Evolutionary conservation across 495 filamentous ascomycete genomes (phyloP).

Genomic region (Penicillium taxi): DNA sequence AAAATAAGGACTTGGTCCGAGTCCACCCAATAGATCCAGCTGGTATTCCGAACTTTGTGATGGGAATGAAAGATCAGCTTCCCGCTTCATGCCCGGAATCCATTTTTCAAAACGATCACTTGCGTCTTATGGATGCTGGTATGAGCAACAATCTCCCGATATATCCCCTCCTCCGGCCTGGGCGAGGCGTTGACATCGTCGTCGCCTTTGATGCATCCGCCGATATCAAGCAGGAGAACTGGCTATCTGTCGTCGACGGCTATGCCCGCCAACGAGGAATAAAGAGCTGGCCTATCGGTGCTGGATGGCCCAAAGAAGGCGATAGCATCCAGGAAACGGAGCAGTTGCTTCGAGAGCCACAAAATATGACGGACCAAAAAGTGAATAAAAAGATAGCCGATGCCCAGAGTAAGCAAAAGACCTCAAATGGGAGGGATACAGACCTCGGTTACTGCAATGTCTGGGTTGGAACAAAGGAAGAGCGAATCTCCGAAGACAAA

Average conservation of each 20-base stretch:
- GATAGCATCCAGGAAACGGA: conserved; percentile 47
- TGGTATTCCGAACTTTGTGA: conserved; percentile 75
- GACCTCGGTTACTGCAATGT: conserved; percentile 86
- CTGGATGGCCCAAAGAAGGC: conserved; percentile 71
- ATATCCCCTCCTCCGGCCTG: conserved; percentile 84
- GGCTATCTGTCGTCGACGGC: conserved; percentile 86
- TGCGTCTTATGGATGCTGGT: conserved; percentile 92
- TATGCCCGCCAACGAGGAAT: conserved; percentile 83
- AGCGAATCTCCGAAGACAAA: conserved; percentile 51
- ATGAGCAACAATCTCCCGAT: conserved; percentile 98
- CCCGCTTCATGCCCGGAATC: conserved; percentile 66
- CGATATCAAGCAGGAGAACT: conserved; percentile 80
- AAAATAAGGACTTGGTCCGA: conserved; percentile 73
- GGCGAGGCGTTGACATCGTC: conserved; percentile 82
- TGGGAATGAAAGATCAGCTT: conserved; percentile 68
- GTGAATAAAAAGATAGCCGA: conserved; percentile 55
- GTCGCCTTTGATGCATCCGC: conserved; percentile 82
- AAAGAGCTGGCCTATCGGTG: conserved; percentile 86
- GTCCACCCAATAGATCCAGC: conserved; percentile 91
- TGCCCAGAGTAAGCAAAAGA: conserved; percentile 37
- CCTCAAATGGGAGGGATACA: conserved; percentile 27
- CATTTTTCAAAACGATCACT: conserved; percentile 57
- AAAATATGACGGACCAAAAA: conserved; percentile 50
- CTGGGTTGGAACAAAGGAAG: conserved; percentile 81
- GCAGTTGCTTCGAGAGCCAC: conserved; percentile 59